Evolutionary conservation across 169 alveolate species (phyloP), one percentile per base, ranked within the genome.

Genomic region (Plasmodium gonderi): DNA sequence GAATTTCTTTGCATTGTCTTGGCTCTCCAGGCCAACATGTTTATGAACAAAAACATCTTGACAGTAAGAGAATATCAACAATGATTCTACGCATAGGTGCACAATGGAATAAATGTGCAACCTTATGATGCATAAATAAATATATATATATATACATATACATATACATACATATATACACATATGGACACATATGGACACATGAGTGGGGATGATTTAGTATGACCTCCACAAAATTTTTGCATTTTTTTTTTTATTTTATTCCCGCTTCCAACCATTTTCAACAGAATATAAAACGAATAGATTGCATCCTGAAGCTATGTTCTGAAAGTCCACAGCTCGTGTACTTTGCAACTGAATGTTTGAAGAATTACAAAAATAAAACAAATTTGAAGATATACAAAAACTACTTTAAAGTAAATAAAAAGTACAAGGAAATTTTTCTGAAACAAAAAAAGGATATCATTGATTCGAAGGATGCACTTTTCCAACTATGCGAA

Each of bases 301-400:
- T 87, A 17, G 93, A 87, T 38, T n/a, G 87, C 36, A 87, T 87
- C 20, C 49, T 87, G 54, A 87, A 38, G 17, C 36, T 87, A 20
- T 87, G 93, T 38, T 40, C 89, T 1, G 93, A 87, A 29, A 87
- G 81, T 14, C 93, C 93, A 6, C 93, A 87, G 44, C 45, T 87
- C 14, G 93, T 87, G 12, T 75, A 87, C 49, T 87, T 87, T 38
- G 65, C 93, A 3, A 45, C 87, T 12, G 89, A 87, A 33, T 87
- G 83, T 0, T 75, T 87, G 44, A 87, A 87, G 17, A 20, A 54
- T 5, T 78, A 87, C 68, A 54, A 23, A 64, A 87, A 67, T 44
- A 75, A 54, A 65, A 14, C 77, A 33, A 85, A 87, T 44, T 7
- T 29, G 64, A 54, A 64, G 54, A 75, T 23, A 40, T 87, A 75